Evolutionary conservation across 306 rosid species (phyloP), one percentile per base, ranked within the genome.

Genomic region (Acmispon strigosus): DNA sequence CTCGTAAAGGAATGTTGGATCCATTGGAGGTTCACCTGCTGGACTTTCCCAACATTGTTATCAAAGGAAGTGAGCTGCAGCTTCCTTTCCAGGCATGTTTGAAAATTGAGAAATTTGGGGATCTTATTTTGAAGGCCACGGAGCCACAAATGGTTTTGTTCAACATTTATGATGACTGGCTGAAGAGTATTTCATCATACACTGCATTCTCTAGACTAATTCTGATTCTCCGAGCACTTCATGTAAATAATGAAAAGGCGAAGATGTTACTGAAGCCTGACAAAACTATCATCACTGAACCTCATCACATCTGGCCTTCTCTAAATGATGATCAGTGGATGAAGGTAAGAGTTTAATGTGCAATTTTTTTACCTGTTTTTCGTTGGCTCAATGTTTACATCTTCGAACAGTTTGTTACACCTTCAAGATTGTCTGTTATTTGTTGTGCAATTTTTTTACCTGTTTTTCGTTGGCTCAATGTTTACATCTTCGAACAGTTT

Each of bases 231-330:
- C 88, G 99, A 51, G 97, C 99, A 2, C 97, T 91, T 79, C 99
- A 95, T 61, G 97, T 91, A 68, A 95, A 95, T 80, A 95, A 95
- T 69, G 99, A 95, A 68, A 95, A 95, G 89, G 97, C 99, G 32
- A 95, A 95, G 82, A 95, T 95, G 99, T 82, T 95, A 16, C 78
- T 95, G 72, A 95, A 91, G 87, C 99, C 99, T 42, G 99, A 95
- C 86, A 95, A 91, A 69, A 89, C 96, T 8, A 83, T 95, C 34
- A 63, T 95, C 48, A 95, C 99, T 7, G 97, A 95, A 76, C 96
- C 99, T 36, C 99, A 95, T 82, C 99, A 95, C 82, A 95, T 95
- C 59, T 95, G 99, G 99, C 99, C 99, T 29, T 95, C 99, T 76
- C 96, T 95, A 54, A 83, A 68, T 20, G 99, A 95, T 83, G 99